Conservation (phyloP, 345 rosid species). For the Eucalyptus sp. region DNA sequence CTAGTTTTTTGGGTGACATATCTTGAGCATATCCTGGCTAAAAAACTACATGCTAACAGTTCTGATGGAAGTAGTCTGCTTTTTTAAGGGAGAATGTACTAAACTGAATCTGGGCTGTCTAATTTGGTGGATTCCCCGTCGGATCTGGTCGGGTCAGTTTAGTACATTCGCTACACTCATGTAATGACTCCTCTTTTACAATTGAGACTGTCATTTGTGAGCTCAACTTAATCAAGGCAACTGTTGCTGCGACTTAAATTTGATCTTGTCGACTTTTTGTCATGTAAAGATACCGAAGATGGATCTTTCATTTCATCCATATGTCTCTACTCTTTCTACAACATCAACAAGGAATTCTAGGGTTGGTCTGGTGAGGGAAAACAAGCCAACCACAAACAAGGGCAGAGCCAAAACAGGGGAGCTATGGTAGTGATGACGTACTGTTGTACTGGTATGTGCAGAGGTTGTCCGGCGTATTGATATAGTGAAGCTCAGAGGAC, state of each 20-base stretch:
- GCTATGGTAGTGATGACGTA: neutral
- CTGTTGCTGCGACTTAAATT: neutral
- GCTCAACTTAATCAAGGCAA: neutral
- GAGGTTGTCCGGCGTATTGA: conserved; percentile 56
- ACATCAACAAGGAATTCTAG: neutral
- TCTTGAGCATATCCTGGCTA: neutral
- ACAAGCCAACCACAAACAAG: neutral
- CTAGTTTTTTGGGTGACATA: neutral
- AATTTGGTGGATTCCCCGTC: neutral
- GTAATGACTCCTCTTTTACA: neutral
- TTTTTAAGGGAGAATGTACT: neutral
- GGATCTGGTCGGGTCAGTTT: neutral
- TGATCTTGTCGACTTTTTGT: neutral
- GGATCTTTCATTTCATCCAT: neutral
- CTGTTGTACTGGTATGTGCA: conserved; percentile 51
- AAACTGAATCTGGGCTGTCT: neutral
- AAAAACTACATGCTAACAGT: neutral
- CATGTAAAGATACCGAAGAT: neutral
- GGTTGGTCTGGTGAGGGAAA: neutral
- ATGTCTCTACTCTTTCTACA: neutral
- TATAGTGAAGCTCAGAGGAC: conserved; percentile 65
- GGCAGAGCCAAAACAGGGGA: neutral
- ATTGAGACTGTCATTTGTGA: neutral
- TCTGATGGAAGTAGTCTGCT: neutral
- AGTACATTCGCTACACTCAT: neutral